Percentiles rank a stretch among this genome's conserved stretches.
Conservation (phyloP, 148 eudicot genomes). For the Vaccinium corymbosum region DNA sequence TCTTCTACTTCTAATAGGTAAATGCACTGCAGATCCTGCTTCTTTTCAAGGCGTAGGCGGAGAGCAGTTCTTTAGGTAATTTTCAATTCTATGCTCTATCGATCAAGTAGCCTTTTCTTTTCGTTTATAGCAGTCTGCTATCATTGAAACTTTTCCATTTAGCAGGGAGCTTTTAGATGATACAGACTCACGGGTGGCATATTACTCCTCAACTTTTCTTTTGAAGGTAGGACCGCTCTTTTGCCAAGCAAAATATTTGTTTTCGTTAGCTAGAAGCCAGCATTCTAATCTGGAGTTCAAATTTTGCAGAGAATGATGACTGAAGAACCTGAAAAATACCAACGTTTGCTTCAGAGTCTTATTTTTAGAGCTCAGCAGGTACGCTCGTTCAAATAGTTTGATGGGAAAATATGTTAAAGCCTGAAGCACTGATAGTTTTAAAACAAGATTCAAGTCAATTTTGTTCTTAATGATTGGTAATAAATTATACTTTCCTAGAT, state of each 20-base stretch:
- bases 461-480: neutral
- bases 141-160: constrained; percentile 13
- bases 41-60: constrained; percentile 91
- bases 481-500: neutral
- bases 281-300: constrained; percentile 15
- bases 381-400: constrained; percentile 13
- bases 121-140: neutral
- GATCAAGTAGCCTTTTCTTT: neutral
- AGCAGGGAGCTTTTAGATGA: constrained; percentile 89
- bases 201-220: constrained; percentile 91
- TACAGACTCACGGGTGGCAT: constrained; percentile 98
- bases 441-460: neutral
- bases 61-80: constrained; percentile 86
- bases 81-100: constrained; percentile 2
- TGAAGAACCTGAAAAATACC: constrained; percentile 82
- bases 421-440: neutral
- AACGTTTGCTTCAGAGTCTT: constrained; percentile 87
- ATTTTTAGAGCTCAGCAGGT: constrained; percentile 97
- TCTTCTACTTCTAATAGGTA: constrained; percentile 91
- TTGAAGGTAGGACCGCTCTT: constrained; percentile 59
- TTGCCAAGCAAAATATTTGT: neutral
- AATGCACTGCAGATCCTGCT: constrained; percentile 92
- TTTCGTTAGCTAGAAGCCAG: constrained; percentile 5
- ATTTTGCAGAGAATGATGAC: constrained; percentile 96
- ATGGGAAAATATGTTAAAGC: neutral